Conservation (phyloP, 2,329 filamentous ascomycete genomes). For the Diatrype stigma region DNA sequence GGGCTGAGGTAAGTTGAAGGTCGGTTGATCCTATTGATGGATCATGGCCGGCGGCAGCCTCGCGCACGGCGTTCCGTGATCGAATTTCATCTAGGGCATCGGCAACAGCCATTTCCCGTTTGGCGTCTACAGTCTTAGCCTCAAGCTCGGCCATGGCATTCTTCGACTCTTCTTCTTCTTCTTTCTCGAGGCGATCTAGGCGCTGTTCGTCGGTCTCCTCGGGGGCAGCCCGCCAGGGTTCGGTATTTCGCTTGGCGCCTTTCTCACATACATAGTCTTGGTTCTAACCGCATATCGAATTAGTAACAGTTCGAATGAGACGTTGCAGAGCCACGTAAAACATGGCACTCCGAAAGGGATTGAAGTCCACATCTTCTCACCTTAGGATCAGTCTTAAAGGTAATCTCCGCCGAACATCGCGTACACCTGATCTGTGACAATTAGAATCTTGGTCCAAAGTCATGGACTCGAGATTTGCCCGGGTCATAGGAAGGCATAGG, state of each 20-base stretch:
- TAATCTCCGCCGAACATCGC: conserved; percentile 79
- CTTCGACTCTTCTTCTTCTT: conserved; percentile 63
- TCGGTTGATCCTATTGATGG: background rate
- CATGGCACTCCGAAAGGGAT: background rate
- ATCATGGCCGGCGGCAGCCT: conserved; percentile 51
- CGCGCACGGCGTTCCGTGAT: conserved; percentile 82
- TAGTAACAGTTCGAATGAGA: background rate
- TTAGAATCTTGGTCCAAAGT: background rate
- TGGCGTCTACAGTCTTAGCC: conserved; percentile 87
- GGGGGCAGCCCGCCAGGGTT: conserved; percentile 70
- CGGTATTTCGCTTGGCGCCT: conserved; percentile 88
- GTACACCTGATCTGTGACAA: conserved; percentile 52
- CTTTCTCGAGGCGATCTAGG: conserved; percentile 75
- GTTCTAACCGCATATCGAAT: background rate
- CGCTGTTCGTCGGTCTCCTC: conserved; percentile 83
- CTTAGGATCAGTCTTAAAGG: conserved; percentile 91
- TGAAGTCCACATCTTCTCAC: conserved; percentile 27
- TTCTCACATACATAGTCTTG: conserved; percentile 56
- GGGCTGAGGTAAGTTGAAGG: background rate
- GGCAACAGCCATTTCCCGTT: conserved; percentile 92
- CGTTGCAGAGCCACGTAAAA: conserved; percentile 59
- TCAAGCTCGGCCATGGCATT: conserved; percentile 96
- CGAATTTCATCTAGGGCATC: conserved; percentile 94
- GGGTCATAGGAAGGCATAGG: background rate
- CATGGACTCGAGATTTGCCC: background rate